These are phyloP conservation scores for Dactylellina cionopaga DNA, from an alignment of 2,329 filamentous ascomycete genomes.

Conservation along the genomic window DNA sequence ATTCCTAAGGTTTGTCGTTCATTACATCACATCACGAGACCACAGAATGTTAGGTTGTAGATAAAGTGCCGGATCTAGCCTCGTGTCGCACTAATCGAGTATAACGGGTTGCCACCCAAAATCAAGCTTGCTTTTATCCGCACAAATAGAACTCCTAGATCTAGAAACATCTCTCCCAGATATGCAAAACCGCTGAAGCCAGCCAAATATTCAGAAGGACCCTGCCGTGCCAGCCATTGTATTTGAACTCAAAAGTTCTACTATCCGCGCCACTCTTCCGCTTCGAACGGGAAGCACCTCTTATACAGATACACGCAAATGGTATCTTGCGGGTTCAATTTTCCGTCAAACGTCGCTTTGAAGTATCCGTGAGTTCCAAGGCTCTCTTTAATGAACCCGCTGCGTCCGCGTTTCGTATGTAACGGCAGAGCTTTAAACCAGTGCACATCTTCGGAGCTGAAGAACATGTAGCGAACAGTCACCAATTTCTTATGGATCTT, in stretches of 20 bases:
- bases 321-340: constrained; percentile 94
- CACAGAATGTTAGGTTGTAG: constrained; percentile 19
- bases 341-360: constrained; percentile 96
- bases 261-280: constrained; percentile 64
- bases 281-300: constrained; percentile 80
- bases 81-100: constrained; percentile 32
- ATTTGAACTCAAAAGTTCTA: constrained; percentile 11
- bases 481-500: constrained; percentile 99
- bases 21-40: constrained; percentile 53
- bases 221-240: not conserved
- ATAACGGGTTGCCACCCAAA: constrained; percentile 35
- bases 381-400: constrained; percentile 91
- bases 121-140: constrained; percentile 47
- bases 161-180: constrained; percentile 35
- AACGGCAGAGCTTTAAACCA: constrained; percentile 98
- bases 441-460: constrained; percentile 84
- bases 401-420: constrained; percentile 89
- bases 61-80: constrained; percentile 37
- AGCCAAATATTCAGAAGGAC: not conserved
- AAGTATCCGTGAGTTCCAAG: constrained; percentile 99
- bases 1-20: not conserved
- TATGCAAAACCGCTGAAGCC: constrained; percentile 18
- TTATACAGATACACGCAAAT: constrained; percentile 75
- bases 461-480: constrained; percentile 99
- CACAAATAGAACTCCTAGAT: constrained; percentile 25